Evolutionary conservation across 805 yeast genomes (phyloP), one percentile per base, ranked within the genome.

Genomic region (Yarrowia bubula): DNA sequence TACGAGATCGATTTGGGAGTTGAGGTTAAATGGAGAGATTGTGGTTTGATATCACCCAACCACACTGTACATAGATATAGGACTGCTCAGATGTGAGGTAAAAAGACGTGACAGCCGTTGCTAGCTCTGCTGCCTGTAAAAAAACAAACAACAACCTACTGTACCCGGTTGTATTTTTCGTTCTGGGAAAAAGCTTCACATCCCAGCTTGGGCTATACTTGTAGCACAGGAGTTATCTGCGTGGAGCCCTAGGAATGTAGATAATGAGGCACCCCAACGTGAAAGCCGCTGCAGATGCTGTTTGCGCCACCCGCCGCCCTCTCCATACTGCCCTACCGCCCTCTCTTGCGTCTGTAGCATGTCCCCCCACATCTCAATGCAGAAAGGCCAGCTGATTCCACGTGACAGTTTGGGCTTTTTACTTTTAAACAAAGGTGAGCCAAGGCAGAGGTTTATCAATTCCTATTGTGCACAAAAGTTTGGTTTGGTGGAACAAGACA

Each of bases 401-500:
- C 58, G 58, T 51, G 58, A 51, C 58, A 37, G 58, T 51, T 37
- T 51, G 58, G 43, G 43, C 58, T 51, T 51, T 51, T 37, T 38
- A 51, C 33, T 37, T 22, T 38, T 51, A 4, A 51, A 51, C 55
- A 48, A 48, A 48, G 55, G 55, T 48, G 55, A 51, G 43, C 58
- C 58, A 51, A 51, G 58, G 58, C 58, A 51, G 58, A 38, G 58
- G 43, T 48, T 48, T 48, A 48, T 48, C 55, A 48, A 48, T 48
- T 48, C 55, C 55, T 48, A 48, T 48, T 48, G 55, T 48, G 55
- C 55, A 18, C 55, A 33, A 48, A 48, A 33, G 55, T 48, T 48
- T 48, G 55, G 55, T 28, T n/a, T 35, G 41, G 28, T 22, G 28
- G 28, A 22, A 22, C 28, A 22, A 22, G 28, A 22, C 28, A 22